Base-by-base conservation (phyloP, 2,329 filamentous ascomycete species). In the Tolypocladium inflatum region DNA sequence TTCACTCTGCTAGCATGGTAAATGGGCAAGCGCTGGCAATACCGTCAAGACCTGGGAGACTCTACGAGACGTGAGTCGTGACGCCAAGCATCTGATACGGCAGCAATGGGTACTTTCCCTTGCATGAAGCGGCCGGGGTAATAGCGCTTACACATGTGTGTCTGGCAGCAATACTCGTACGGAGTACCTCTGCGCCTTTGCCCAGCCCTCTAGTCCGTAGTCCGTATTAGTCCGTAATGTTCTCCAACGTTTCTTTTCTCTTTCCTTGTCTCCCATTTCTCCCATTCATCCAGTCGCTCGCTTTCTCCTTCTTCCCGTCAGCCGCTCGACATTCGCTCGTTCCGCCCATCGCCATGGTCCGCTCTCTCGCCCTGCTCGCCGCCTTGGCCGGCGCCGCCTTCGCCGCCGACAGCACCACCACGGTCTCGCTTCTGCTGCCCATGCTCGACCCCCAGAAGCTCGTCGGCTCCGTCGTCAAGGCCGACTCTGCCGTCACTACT, bases 381-480 rank as follows among this genome's bases (percentile, higher is more conserved):
- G 63, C 63, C 56, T 54, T 65, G 35, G 56, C 61, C 17, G 60
- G 63, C 57, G 62, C 55, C 30, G 60, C 63, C 38, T 53, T 57
- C n/a, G 55, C 63, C 55, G 63, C 67, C 38, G 64, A 70, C 52
- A 66, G 65, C 37, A 66, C 66, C 42, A 66, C 66, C 53, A 66
- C 65, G 39, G 56, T 61, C 7, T 63, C 71, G 55, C 59, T 60
- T 45, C 58, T 73, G 51, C 57, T 72, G 35, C 59, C 71, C 50
- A 66, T 67, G 35, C 19, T 42, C 19, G 62, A 58, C 52, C 65
- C 68, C 52, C 5, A 61, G 13, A 59, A 65, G 21, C 50, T 70
- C 15, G 64, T 64, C 9, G 71, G 64, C 38, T 72, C 71, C n/a
- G 61, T 73, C 55, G 53, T 72, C 45, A 62, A 60, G 9, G 70